Evolutionary conservation across 352 stramenopile species (phyloP).

Genomic region (Pythium dissotocum): DNA sequence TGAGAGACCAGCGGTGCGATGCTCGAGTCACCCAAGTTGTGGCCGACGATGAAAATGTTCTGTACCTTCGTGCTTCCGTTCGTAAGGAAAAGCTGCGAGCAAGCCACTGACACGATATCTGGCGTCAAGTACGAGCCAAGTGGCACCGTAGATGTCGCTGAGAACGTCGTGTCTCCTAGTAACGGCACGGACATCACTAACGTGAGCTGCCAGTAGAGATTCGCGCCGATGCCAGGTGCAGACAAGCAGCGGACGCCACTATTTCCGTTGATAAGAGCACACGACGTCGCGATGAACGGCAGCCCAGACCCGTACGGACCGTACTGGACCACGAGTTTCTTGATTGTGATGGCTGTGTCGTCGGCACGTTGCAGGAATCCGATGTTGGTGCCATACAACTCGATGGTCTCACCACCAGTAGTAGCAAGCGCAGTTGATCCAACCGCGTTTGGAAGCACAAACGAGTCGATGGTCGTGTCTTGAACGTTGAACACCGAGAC

Average conservation of each 20-base stretch:
- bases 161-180: conserved; percentile 42
- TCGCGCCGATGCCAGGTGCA: conserved; percentile 36
- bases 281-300: conserved; percentile 42
- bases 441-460: conserved; percentile 12
- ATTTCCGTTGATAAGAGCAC: conserved; percentile 48
- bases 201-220: conserved; percentile 53
- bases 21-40: conserved; percentile 38
- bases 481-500: conserved; percentile 25
- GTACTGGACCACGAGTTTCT: conserved; percentile 45
- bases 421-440: conserved; percentile 30
- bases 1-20: conserved; percentile 16
- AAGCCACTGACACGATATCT: conserved; percentile 32
- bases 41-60: conserved; percentile 46
- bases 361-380: conserved; percentile 56
- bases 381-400: conserved; percentile 50
- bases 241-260: conserved; percentile 43
- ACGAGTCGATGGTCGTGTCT: conserved; percentile 31
- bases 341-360: conserved; percentile 32
- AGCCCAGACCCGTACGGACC: conserved; percentile 38
- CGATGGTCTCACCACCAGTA: conserved; percentile 36
- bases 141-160: conserved; percentile 36
- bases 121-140: conserved; percentile 42
- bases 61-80: conserved; percentile 24
- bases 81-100: conserved; percentile 39
- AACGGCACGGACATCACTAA: conserved; percentile 43